phyloP scores from a whole-genome alignment of 352 stramenopile genomes.

The Pythium insidiosum region DNA sequence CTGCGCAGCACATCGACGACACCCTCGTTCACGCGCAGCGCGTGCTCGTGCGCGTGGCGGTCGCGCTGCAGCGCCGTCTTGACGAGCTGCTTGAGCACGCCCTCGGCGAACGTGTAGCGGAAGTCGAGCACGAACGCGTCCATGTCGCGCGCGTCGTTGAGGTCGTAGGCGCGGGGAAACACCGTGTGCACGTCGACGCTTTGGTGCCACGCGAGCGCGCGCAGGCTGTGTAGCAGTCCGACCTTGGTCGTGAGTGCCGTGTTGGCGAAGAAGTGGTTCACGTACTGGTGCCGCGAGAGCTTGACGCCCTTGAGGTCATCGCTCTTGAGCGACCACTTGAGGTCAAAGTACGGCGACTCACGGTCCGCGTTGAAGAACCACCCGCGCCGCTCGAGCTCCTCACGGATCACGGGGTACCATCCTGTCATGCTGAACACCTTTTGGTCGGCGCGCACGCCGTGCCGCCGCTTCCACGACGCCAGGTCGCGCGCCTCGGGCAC shows the following conservation, averaged over 20 bases:
- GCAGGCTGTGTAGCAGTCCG: slow-evolving; percentile 82
- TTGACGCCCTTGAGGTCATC: slow-evolving; percentile 74
- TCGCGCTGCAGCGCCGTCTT: slow-evolving; percentile 15
- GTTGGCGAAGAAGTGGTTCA: slow-evolving; percentile 90
- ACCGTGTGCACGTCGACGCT: slow-evolving; percentile 72
- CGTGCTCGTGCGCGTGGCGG: not conserved
- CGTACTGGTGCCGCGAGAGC: slow-evolving; percentile 80
- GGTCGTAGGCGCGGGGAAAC: slow-evolving; percentile 87
- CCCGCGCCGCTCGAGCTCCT: slow-evolving; percentile 81
- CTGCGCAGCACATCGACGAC: slow-evolving; percentile 48
- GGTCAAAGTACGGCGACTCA: slow-evolving; percentile 82
- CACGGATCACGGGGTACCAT: slow-evolving; percentile 89
- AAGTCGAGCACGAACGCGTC: slow-evolving; percentile 89
- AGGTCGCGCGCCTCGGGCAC: slow-evolving; percentile 76
- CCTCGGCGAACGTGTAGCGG: slow-evolving; percentile 72
- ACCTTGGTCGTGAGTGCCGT: slow-evolving; percentile 90
- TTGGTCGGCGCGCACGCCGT: slow-evolving; percentile 61
- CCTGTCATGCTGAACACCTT: slow-evolving; percentile 90
- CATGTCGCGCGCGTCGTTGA: slow-evolving; percentile 79
- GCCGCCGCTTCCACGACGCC: slow-evolving; percentile 85
- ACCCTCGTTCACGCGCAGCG: slow-evolving; percentile 33
- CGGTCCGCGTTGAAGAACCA: slow-evolving; percentile 87
- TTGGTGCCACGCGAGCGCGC: slow-evolving; percentile 72
- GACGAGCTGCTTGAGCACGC: slow-evolving; percentile 70
- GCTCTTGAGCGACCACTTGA: slow-evolving; percentile 90